A percentile compares a stretch with the other conserved stretches of the same genome.
Evolutionary conservation across 1,139 yeast species (phyloP).

Genomic region (Zygoascus sp.): DNA sequence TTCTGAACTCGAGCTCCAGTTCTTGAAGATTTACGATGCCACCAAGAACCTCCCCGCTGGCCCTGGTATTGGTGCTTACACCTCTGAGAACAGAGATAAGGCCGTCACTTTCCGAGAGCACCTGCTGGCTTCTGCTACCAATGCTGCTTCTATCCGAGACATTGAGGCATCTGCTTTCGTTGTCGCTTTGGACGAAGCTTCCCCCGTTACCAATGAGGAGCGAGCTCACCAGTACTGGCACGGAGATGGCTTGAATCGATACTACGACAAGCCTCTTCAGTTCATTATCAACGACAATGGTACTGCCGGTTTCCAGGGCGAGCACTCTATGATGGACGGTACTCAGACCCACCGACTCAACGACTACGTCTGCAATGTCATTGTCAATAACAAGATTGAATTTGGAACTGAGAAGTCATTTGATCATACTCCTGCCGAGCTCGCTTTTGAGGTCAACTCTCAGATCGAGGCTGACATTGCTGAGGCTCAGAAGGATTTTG

Average conservation of each 20-base stretch:
- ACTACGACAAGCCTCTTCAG: constrained; percentile 88
- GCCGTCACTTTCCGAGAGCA: constrained; percentile 63
- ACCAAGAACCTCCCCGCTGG: constrained; percentile 44
- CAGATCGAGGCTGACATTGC: constrained; percentile 48
- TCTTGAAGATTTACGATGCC: constrained; percentile 47
- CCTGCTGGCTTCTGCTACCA: constrained; percentile 51
- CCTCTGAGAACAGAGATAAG: constrained; percentile 81
- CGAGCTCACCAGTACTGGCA: constrained; percentile 90
- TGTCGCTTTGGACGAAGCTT: constrained; percentile 67
- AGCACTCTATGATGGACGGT: constrained; percentile 98
- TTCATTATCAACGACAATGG: constrained; percentile 80
- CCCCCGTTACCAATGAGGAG: constrained; percentile 77
- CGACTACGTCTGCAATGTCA: constrained; percentile 62
- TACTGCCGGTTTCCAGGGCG: constrained; percentile 88
- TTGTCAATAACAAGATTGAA: constrained; percentile 45
- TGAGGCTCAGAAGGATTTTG: constrained; percentile 53
- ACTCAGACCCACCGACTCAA: constrained; percentile 90
- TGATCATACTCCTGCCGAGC: constrained; percentile 36
- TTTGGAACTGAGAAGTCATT: constrained; percentile 26
- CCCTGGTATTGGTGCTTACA: constrained; percentile 70
- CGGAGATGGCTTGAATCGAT: constrained; percentile 88
- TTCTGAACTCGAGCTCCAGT: constrained; percentile 61
- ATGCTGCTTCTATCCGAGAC: constrained; percentile 55
- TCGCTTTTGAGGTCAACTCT: constrained; percentile 44
- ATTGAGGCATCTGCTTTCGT: constrained; percentile 79